Evolutionary conservation across 768 basidiomycete genomes (phyloP).

Genomic region (Kwoniella europaea): DNA sequence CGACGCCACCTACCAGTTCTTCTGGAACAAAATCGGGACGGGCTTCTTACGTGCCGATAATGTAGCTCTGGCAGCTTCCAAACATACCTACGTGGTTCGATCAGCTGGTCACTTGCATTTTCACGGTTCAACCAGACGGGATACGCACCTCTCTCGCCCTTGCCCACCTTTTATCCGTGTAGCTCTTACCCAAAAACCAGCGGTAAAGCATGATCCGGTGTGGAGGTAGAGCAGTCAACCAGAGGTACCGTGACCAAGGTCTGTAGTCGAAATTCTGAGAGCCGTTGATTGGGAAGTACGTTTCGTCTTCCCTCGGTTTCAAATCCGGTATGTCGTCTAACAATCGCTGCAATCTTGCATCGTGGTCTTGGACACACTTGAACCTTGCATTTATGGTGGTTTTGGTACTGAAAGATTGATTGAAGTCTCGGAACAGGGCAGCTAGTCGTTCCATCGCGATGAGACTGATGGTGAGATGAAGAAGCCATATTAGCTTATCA

Average conservation of each 20-base stretch:
- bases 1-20: conserved; percentile 20
- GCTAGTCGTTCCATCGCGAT: conserved; percentile 28
- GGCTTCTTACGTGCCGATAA: conserved; percentile 11
- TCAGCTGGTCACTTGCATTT: too few species aligned
- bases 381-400: conserved; percentile 22
- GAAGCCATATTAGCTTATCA: background rate
- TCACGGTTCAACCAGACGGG: too few species aligned
- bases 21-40: conserved; percentile 29
- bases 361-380: conserved; percentile 19
- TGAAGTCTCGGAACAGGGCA: conserved; percentile 27
- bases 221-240: conserved; percentile 22
- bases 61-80: conserved; percentile 22
- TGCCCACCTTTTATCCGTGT: conserved; percentile 24
- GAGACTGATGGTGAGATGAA: conserved; percentile 4
- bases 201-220: conserved; percentile 27
- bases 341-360: conserved; percentile 11
- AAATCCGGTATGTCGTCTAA: conserved; percentile 23
- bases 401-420: conserved; percentile 19
- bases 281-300: background rate
- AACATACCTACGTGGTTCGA: conserved; percentile 10
- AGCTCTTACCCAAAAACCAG: conserved; percentile 24
- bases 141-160: conserved; percentile 18
- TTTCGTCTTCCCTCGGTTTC: conserved; percentile 19
- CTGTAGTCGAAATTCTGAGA: conserved; percentile 20
- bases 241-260: conserved; percentile 28